Conservation (phyloP, 2,329 filamentous ascomycete genomes). For the Colletotrichum cuscutae region DNA sequence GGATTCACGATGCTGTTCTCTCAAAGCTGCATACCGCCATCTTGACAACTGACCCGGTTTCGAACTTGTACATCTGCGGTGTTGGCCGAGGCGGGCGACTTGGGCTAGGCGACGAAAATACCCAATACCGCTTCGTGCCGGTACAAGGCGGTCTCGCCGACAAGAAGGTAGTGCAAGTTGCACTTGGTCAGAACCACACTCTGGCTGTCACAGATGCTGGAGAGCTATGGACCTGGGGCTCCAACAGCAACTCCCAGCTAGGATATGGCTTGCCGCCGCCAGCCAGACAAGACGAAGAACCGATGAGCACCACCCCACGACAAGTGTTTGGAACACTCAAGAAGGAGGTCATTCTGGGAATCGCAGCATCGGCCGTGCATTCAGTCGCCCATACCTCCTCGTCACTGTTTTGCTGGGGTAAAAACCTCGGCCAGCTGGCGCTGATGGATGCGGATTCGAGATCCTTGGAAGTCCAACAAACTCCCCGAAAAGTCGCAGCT, state of each 20-base stretch:
- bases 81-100: slow-evolving; percentile 91
- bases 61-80: slow-evolving; percentile 92
- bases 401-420: slow-evolving; percentile 92
- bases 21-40: slow-evolving; percentile 94
- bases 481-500: slow-evolving; percentile 87
- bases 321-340: slow-evolving; percentile 94
- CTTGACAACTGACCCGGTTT: slow-evolving; percentile 85
- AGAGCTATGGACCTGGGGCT: slow-evolving; percentile 96
- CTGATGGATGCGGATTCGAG: slow-evolving; percentile 95
- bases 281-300: slow-evolving; percentile 79
- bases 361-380: slow-evolving; percentile 90
- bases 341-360: slow-evolving; percentile 82
- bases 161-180: slow-evolving; percentile 80
- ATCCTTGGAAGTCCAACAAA: slow-evolving; percentile 84
- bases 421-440: slow-evolving; percentile 93
- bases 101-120: slow-evolving; percentile 89
- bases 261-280: slow-evolving; percentile 82
- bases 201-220: slow-evolving; percentile 86
- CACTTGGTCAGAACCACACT: slow-evolving; percentile 91
- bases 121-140: slow-evolving; percentile 85
- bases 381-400: slow-evolving; percentile 87
- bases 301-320: slow-evolving; percentile 81
- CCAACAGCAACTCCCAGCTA: slow-evolving; percentile 85
- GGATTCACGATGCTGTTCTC: slow-evolving; percentile 84
- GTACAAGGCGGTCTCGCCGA: slow-evolving; percentile 81